Percentiles rank a stretch among this genome's conserved stretches.
Evolutionary conservation across 2,329 filamentous ascomycete genomes (phyloP).

Genomic region (Fonsecaea erecta): DNA sequence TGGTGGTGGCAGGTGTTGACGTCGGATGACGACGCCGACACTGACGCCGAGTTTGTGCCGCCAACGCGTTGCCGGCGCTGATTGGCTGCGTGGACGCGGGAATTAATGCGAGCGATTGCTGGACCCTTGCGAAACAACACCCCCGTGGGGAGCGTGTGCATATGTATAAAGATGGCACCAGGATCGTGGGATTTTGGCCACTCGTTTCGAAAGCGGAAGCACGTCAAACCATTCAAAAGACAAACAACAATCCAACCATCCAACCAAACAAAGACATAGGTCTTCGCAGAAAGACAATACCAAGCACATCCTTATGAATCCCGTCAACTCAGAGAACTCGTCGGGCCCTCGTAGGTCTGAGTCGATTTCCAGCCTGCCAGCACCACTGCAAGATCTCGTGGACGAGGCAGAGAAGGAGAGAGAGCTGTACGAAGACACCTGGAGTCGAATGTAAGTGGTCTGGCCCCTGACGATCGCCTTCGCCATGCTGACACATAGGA

Average conservation of each 20-base stretch:
- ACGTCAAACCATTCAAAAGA: neutral
- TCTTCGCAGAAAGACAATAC: neutral
- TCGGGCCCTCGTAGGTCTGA: neutral
- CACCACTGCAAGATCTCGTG: neutral
- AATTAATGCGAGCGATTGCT: neutral
- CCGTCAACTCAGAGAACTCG: neutral
- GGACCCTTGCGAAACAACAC: neutral
- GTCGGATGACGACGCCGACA: neutral
- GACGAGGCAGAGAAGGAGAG: slow-evolving; percentile 8
- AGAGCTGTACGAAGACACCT: slow-evolving; percentile 1
- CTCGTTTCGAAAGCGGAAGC: too few species aligned
- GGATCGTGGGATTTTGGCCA: neutral
- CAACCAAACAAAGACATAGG: neutral
- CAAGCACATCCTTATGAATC: neutral
- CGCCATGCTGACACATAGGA: neutral
- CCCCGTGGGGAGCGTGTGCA: neutral
- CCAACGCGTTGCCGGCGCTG: neutral
- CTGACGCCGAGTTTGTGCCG: neutral
- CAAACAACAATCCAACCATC: neutral
- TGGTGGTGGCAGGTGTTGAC: neutral
- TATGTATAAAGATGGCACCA: neutral
- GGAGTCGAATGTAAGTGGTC: neutral
- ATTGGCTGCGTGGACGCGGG: neutral
- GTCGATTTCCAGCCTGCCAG: slow-evolving; percentile 5
- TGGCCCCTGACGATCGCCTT: neutral